These are phyloP conservation scores for Coniella vitis DNA, from an alignment of 2,329 filamentous ascomycete species.

Conservation along the genomic window DNA sequence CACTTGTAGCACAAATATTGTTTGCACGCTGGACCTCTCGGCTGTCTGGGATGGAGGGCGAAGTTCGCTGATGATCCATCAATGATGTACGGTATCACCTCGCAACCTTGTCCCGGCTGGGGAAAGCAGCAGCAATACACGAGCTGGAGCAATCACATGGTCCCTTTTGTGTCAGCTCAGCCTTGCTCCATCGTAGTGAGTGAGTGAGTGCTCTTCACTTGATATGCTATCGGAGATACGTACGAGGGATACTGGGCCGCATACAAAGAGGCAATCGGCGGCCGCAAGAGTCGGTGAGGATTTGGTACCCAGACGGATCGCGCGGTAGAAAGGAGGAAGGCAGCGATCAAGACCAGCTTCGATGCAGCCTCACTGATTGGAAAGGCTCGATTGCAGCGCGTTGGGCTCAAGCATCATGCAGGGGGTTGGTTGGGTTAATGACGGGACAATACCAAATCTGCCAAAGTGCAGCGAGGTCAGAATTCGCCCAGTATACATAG, in stretches of 20 bases:
- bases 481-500: too few species aligned
- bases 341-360: neutral
- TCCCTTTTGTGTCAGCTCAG: neutral
- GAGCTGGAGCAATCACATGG: neutral
- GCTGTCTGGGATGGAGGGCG: neutral
- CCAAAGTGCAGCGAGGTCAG: too few species aligned
- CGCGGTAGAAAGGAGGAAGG: too few species aligned
- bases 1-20: neutral
- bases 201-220: neutral
- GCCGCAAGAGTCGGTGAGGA: neutral
- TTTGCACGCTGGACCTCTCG: slow-evolving; percentile 1
- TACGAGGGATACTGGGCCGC: neutral
- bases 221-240: neutral
- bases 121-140: neutral
- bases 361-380: neutral
- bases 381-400: neutral
- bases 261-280: neutral
- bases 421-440: too few species aligned
- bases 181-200: too few species aligned
- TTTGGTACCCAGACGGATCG: too few species aligned
- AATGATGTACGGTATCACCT: neutral
- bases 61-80: neutral
- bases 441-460: too few species aligned
- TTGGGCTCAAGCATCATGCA: too few species aligned
- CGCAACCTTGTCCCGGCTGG: neutral